Evolutionary conservation across 805 yeast species (phyloP), one percentile per base, ranked within the genome.

Genomic region (Komagataella pastoris): DNA sequence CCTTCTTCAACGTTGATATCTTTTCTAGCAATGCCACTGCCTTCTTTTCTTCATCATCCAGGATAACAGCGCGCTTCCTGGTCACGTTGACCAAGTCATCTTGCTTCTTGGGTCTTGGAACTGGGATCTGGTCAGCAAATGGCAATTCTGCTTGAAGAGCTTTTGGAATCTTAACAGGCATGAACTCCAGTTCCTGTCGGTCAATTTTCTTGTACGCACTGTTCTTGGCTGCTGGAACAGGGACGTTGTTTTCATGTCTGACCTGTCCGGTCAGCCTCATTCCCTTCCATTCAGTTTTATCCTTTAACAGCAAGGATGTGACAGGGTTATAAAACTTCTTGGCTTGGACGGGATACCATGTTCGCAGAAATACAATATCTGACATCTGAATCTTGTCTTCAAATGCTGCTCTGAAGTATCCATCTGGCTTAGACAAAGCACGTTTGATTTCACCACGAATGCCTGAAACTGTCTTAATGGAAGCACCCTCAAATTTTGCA

Each of bases 401-500:
- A 67, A 93, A 93, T 1, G 97, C 83, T 10, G 99, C 99, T 64
- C 99, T 80, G 74, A 77, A 95, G 65, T 85, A 83, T 10, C 99
- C 99, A 50, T 91, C 98, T 0, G 97, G 97, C 59, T 86, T 85
- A 7, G 96, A 79, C 55, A 93, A 73, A 0, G 98, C 99, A 56
- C 97, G 76, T 66, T 93, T 93, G 60, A 93, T 91, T 66, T 93
- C 98, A 67, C 99, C 99, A 58, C 99, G 75, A 53, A 93, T 88
- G 54, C 99, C 99, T 6, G 96, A 87, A 3, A 93, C 99, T 0
- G 99, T 95, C 66, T 89, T 85, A 63, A 93, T 89, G 48, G 89
- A 83, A 0, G 99, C 99, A 53, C 99, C 99, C 71, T 93, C 99
- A 63, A 93, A 93, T 65, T 89, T 87, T 45, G 98, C 98, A 53